phyloP scores from a whole-genome alignment of 495 filamentous ascomycete species.

The Hamigera avellanea region DNA sequence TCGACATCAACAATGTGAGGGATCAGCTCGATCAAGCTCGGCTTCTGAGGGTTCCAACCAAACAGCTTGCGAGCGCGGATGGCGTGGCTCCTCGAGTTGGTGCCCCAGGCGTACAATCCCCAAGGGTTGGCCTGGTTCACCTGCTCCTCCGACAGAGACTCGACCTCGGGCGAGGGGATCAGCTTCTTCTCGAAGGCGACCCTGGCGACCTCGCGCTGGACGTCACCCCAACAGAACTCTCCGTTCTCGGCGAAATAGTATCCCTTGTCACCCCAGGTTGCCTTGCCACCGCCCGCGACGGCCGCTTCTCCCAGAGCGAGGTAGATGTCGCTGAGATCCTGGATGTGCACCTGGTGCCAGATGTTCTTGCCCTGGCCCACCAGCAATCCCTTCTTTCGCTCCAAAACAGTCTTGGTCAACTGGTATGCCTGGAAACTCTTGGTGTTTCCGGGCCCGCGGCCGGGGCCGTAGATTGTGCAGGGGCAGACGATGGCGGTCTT shows the following conservation, averaged over 20 bases:
- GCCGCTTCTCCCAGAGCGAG: constrained; percentile 56
- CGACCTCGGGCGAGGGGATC: constrained; percentile 44
- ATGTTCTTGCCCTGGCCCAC: constrained; percentile 51
- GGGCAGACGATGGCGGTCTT: constrained; percentile 67
- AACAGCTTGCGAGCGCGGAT: constrained; percentile 53
- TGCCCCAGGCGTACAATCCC: constrained; percentile 41
- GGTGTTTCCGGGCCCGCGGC: constrained; percentile 59
- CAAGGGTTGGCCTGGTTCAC: constrained; percentile 17
- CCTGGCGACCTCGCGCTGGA: constrained; percentile 47
- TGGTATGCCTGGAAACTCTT: constrained; percentile 53
- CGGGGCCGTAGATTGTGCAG: constrained; percentile 66
- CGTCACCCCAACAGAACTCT: constrained; percentile 57
- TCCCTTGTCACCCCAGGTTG: constrained; percentile 61
- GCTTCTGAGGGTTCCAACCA: constrained; percentile 49
- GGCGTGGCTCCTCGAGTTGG: constrained; percentile 52
- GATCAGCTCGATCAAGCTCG: constrained; percentile 43
- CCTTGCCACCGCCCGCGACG: constrained; percentile 40
- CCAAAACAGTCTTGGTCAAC: constrained; percentile 42
- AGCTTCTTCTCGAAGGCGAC: constrained; percentile 53
- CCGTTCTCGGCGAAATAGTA: constrained; percentile 71
- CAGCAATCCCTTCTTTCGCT: constrained; percentile 51
- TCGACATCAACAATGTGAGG: constrained; percentile 41
- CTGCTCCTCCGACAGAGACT: constrained; percentile 19
- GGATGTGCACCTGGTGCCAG: constrained; percentile 67
- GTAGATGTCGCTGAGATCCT: constrained; percentile 58